Conservation (phyloP, 805 yeast species). For the Priceomyces castillae region DNA sequence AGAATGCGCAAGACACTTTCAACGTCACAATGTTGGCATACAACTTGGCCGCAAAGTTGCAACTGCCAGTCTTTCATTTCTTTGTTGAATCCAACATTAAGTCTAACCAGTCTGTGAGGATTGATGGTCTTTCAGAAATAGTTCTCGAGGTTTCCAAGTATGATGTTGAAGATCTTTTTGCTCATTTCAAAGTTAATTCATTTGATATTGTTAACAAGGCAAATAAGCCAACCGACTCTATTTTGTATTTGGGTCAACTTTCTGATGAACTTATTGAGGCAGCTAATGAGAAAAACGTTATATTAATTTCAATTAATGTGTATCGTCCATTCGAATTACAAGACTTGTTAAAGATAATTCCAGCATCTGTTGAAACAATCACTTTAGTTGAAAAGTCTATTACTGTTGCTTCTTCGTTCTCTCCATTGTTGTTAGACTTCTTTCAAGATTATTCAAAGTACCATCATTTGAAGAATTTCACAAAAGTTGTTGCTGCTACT, state of each 20-base stretch:
- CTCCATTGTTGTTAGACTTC: constrained; percentile 74
- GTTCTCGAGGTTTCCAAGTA: constrained; percentile 14
- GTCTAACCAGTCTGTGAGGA: constrained; percentile 12
- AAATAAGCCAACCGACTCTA: constrained; percentile 43
- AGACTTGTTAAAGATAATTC: constrained; percentile 49
- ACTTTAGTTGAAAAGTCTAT: constrained; percentile 62
- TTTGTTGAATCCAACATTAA: constrained; percentile 34
- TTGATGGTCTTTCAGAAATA: constrained; percentile 12
- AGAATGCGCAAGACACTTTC: constrained; percentile 49
- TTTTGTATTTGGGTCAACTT: constrained; percentile 64
- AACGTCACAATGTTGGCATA: constrained; percentile 58
- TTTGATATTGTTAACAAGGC: constrained; percentile 32
- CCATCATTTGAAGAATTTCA: constrained; percentile 46
- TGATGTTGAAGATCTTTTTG: constrained; percentile 22
- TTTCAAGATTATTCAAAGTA: constrained; percentile 53
- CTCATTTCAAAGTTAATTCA: constrained; percentile 24
- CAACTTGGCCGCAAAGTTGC: constrained; percentile 47
- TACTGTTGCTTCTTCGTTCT: constrained; percentile 41
- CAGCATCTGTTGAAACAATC: constrained; percentile 53
- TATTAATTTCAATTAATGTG: constrained; percentile 56
- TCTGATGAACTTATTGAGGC: constrained; percentile 41
- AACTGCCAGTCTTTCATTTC: constrained; percentile 71
- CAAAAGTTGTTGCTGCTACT: constrained; percentile 53
- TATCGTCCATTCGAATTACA: constrained; percentile 71
- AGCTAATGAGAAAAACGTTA: constrained; percentile 36